These are phyloP conservation scores for Euphrasia confusa DNA, from an alignment of 257 asterid genomes.

Conservation along the genomic window DNA sequence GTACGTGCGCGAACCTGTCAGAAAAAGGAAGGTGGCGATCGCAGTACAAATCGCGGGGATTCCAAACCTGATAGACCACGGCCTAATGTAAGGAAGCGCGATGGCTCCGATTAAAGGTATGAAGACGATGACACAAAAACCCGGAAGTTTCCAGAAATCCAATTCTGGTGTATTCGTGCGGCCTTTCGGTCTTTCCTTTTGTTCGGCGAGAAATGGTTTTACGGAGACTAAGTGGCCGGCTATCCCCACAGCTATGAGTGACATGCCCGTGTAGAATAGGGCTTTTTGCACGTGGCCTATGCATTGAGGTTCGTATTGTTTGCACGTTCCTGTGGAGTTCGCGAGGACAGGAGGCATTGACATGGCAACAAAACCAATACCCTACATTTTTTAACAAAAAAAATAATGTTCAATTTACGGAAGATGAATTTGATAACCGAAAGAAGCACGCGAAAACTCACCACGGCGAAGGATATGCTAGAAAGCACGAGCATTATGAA, in stretches of 20 bases:
- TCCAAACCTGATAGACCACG: slow-evolving; percentile 57
- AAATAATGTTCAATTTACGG: too few species aligned
- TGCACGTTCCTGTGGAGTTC: slow-evolving; percentile 39
- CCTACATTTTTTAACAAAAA: slow-evolving; percentile 25
- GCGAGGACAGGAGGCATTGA: slow-evolving; percentile 59
- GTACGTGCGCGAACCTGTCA: slow-evolving; percentile 28
- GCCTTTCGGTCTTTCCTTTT: neutral
- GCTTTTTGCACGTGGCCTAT: slow-evolving; percentile 40
- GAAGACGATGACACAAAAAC: slow-evolving; percentile 12
- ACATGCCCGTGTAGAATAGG: slow-evolving; percentile 53
- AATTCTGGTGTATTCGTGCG: neutral
- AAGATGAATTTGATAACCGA: too few species aligned
- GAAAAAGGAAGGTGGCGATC: slow-evolving; percentile 34
- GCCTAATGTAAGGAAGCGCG: slow-evolving; percentile 56
- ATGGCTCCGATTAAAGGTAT: slow-evolving; percentile 40
- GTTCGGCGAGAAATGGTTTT: slow-evolving; percentile 32
- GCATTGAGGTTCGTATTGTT: slow-evolving; percentile 36
- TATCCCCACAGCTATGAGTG: slow-evolving; percentile 47
- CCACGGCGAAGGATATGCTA: slow-evolving; percentile 37
- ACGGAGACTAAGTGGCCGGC: slow-evolving; percentile 47
- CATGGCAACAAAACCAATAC: slow-evolving; percentile 48
- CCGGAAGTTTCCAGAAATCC: neutral
- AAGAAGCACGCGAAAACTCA: slow-evolving; percentile 6
- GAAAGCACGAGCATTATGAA: slow-evolving; percentile 43
- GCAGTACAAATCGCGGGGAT: slow-evolving; percentile 47